A percentile compares a stretch with the other conserved stretches of the same genome.
Evolutionary conservation across 768 basidiomycete genomes (phyloP).

Genomic region (Kwoniella dejecticola): DNA sequence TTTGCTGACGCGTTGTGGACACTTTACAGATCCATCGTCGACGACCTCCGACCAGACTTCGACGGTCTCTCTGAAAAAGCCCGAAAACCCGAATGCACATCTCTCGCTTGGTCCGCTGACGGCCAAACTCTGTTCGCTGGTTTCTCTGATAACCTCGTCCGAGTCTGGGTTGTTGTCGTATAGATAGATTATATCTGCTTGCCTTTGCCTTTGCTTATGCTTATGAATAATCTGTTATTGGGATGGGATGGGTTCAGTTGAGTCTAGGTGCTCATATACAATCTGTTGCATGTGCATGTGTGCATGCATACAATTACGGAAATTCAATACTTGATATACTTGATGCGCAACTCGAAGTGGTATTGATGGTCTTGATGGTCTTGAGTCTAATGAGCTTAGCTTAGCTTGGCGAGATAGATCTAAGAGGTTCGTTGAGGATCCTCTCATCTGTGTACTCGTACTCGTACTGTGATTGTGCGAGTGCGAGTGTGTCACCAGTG

Average conservation of each 20-base stretch:
- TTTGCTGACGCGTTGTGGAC: no score
- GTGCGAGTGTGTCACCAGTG: no score
- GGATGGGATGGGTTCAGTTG: conserved; percentile 9
- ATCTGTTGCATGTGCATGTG: conserved; percentile 1
- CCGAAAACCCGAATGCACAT: conserved; percentile 73
- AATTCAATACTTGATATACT: no score
- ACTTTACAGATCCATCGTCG: conserved; percentile 95
- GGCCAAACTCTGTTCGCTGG: conserved; percentile 97
- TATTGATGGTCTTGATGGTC: no score
- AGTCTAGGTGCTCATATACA: no score
- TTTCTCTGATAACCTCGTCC: conserved; percentile 87
- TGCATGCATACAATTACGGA: conserved; percentile 26
- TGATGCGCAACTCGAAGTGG: no score
- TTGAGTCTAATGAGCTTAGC: no score
- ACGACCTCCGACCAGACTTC: conserved; percentile 96
- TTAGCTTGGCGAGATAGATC: no score
- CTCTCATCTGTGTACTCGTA: no score
- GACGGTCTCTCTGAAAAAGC: conserved; percentile 68
- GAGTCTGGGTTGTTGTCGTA: conserved; percentile 56
- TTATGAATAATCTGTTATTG: background rate
- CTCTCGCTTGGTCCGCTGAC: conserved; percentile 97
- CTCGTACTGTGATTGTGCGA: no score
- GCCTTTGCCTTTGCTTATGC: no score
- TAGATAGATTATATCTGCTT: conserved; percentile 22
- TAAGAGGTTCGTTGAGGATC: no score